Percentiles rank a stretch among this genome's conserved stretches.
Evolutionary conservation across 2,329 filamentous ascomycete genomes (phyloP).

Genomic region (Penicillium oxalicum): DNA sequence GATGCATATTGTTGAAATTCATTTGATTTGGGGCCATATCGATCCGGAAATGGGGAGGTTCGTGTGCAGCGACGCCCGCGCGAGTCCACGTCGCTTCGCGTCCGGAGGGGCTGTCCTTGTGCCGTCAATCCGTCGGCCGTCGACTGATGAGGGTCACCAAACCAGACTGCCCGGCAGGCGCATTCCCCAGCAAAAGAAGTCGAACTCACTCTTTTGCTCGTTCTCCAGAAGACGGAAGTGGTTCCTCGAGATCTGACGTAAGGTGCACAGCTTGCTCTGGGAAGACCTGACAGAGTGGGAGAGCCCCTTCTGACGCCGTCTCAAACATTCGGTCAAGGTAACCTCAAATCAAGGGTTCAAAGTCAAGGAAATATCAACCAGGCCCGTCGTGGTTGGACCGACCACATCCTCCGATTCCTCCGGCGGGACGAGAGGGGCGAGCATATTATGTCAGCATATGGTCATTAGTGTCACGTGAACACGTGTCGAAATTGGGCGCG

Average conservation of each 20-base stretch:
- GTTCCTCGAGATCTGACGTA: constrained; percentile 4
- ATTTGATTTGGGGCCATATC: constrained; percentile 14
- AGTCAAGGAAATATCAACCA: not conserved
- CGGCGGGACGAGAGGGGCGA: constrained; percentile 12
- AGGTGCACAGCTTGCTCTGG: not conserved
- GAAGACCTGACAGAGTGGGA: not conserved
- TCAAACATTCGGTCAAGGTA: not conserved
- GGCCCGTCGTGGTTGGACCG: not conserved
- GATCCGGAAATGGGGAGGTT: not conserved
- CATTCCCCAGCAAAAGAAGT: constrained; percentile 8
- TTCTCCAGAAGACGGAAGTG: not conserved
- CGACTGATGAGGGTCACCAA: not conserved
- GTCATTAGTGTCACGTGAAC: constrained; percentile 15
- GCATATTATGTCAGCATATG: constrained; percentile 4
- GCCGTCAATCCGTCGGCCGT: not conserved
- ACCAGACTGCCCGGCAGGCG: constrained; percentile 4
- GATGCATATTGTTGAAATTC: constrained; percentile 8
- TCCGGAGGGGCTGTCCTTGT: not conserved
- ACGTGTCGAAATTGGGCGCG: constrained; percentile 18
- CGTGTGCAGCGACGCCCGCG: not conserved
- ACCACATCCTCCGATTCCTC: constrained; percentile 11
- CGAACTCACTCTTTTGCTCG: constrained; percentile 3
- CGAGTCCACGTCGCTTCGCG: not conserved
- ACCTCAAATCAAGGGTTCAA: not conserved
- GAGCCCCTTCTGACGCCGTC: not conserved